Evolutionary conservation across 768 basidiomycete species (phyloP).

Genomic region (Suillus decipiens): DNA sequence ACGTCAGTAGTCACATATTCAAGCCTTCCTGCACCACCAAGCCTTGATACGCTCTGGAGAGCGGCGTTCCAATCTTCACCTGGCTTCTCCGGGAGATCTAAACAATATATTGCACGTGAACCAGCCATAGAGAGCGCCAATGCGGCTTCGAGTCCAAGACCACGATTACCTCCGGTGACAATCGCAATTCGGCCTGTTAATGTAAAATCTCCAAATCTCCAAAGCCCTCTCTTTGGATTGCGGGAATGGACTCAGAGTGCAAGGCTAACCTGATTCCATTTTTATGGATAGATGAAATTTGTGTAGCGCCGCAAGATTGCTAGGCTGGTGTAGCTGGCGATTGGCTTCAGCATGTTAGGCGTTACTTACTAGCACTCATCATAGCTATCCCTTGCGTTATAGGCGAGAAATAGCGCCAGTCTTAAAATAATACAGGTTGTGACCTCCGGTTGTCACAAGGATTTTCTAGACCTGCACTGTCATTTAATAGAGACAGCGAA

Average conservation of each 20-base stretch:
- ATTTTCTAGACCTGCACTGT: too few relatives aligned
- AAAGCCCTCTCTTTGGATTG: slow-evolving; percentile 21
- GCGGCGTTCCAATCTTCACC: slow-evolving; percentile 49
- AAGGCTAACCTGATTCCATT: neutral
- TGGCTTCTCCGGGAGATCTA: slow-evolving; percentile 19
- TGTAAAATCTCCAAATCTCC: slow-evolving; percentile 43
- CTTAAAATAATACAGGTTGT: neutral
- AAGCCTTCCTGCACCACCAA: slow-evolving; percentile 33
- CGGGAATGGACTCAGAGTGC: neutral
- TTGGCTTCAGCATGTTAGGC: neutral
- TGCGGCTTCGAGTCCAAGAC: slow-evolving; percentile 35
- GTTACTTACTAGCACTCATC: neutral
- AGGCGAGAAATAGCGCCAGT: neutral
- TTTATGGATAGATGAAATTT: neutral
- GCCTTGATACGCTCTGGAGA: slow-evolving; percentile 43
- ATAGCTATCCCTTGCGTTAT: neutral
- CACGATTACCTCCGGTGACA: slow-evolving; percentile 30
- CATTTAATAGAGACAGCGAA: too few relatives aligned
- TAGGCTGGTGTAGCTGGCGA: neutral
- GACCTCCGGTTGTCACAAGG: neutral
- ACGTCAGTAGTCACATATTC: slow-evolving; percentile 28
- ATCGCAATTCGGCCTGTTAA: slow-evolving; percentile 28
- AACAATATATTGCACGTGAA: slow-evolving; percentile 43
- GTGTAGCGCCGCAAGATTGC: neutral
- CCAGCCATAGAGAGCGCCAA: slow-evolving; percentile 31